These are phyloP conservation scores for Emergomyces africanus DNA, from an alignment of 2,329 filamentous ascomycete genomes.

Conservation along the genomic window DNA sequence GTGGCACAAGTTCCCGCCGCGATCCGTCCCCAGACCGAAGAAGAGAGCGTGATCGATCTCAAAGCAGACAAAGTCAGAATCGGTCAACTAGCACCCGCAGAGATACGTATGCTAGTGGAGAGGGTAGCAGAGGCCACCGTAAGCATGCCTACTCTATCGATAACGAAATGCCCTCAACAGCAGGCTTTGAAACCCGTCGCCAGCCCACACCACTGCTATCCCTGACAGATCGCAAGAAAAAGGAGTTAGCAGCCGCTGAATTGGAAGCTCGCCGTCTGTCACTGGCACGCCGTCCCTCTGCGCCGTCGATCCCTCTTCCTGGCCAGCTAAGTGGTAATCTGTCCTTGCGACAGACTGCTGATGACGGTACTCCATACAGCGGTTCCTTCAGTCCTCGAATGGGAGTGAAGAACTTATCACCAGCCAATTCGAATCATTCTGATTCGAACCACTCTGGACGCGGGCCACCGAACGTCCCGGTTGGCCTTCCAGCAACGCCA, in stretches of 20 bases:
- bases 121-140: neutral
- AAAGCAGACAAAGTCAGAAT: constrained; percentile 23
- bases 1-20: constrained; percentile 29
- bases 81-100: constrained; percentile 4
- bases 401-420: constrained; percentile 24
- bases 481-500: constrained; percentile 82
- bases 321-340: constrained; percentile 36
- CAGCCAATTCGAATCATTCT: constrained; percentile 26
- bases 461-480: constrained; percentile 38
- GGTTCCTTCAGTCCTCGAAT: constrained; percentile 22
- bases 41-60: constrained; percentile 22
- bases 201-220: constrained; percentile 14
- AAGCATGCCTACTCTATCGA: neutral
- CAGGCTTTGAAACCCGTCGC: constrained; percentile 7
- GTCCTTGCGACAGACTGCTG: constrained; percentile 22
- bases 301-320: constrained; percentile 68
- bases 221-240: constrained; percentile 54
- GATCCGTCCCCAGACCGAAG: constrained; percentile 36
- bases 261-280: constrained; percentile 81
- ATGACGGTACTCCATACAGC: constrained; percentile 33
- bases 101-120: neutral
- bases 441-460: constrained; percentile 30
- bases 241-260: constrained; percentile 67
- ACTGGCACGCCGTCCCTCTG: constrained; percentile 64
- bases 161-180: neutral